Evolutionary conservation across 108 stramenopile species (phyloP).

Genomic region (Seminavis robusta): DNA sequence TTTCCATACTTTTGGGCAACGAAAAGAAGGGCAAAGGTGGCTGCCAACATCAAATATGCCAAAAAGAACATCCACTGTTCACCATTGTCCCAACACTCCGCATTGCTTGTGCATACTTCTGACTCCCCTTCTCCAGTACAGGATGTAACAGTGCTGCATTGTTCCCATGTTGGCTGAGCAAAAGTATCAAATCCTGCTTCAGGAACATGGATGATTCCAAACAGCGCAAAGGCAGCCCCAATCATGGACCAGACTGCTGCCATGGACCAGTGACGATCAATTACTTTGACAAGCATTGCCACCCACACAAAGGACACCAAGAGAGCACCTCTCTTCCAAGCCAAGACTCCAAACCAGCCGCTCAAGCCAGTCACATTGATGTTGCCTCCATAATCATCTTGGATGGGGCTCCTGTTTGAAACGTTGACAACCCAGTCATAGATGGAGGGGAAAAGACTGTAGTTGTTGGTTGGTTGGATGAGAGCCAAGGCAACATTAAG

Average conservation of each 20-base stretch:
- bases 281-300: conserved; percentile 31
- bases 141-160: conserved; percentile 1
- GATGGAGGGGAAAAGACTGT: conserved; percentile 19
- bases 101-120: no score
- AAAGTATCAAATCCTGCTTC: conserved; percentile 24
- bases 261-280: conserved; percentile 37
- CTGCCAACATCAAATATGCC: conserved; percentile 26
- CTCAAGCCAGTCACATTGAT: conserved; percentile 3
- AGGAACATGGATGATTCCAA: conserved; percentile 42
- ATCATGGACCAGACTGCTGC: conserved; percentile 24
- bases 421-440: conserved; percentile 42
- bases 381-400: conserved; percentile 6
- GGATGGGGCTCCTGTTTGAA: conserved; percentile 18
- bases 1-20: conserved; percentile 3
- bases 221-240: conserved; percentile 28
- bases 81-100: conserved; percentile 22
- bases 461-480: background rate
- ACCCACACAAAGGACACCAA: conserved; percentile 36
- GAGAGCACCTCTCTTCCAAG: conserved; percentile 31
- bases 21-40: conserved; percentile 6
- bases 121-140: no score
- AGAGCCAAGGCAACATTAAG: background rate
- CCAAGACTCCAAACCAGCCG: conserved; percentile 27
- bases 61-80: conserved; percentile 31
- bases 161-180: conserved; percentile 12